Evolutionary conservation across 331 rosid genomes (phyloP).

Genomic region (Malus hybrid): DNA sequence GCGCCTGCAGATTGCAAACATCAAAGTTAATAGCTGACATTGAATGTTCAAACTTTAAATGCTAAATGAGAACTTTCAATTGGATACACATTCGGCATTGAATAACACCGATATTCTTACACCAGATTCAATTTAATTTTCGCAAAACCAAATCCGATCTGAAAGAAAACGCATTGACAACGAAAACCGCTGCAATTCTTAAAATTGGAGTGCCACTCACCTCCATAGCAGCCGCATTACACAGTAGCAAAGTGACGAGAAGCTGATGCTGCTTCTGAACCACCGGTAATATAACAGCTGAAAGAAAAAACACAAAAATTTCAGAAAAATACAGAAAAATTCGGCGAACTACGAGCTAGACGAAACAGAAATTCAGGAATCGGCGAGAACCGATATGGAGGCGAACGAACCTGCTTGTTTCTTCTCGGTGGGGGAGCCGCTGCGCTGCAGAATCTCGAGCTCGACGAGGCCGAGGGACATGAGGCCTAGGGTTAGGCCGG

Average conservation of each 20-base stretch:
- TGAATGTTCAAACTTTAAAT: neutral
- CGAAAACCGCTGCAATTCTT: neutral
- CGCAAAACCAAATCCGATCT: neutral
- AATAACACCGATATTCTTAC: neutral
- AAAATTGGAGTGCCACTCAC: conserved; percentile 24
- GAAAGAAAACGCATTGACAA: neutral
- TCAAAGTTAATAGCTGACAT: conserved; percentile 16
- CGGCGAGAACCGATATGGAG: neutral
- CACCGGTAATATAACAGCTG: conserved; percentile 83
- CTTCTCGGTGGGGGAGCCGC: conserved; percentile 78
- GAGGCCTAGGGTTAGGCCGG: conserved; percentile 92
- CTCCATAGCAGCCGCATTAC: conserved; percentile 94
- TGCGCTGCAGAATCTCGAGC: conserved; percentile 88
- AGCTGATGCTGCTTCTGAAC: conserved; percentile 97
- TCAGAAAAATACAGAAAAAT: conserved; percentile 2
- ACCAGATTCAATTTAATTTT: neutral
- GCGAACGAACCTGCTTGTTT: conserved; percentile 68
- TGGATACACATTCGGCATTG: conserved; percentile 21
- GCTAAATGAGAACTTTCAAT: neutral
- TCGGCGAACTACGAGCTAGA: neutral
- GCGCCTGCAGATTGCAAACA: conserved; percentile 60
- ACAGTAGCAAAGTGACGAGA: conserved; percentile 85
- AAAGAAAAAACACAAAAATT: neutral
- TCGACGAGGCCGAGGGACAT: conserved; percentile 97
- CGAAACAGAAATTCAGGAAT: neutral